phyloP scores from a whole-genome alignment of 2,329 filamentous ascomycete species.

The Ceratocystis albifundus region DNA sequence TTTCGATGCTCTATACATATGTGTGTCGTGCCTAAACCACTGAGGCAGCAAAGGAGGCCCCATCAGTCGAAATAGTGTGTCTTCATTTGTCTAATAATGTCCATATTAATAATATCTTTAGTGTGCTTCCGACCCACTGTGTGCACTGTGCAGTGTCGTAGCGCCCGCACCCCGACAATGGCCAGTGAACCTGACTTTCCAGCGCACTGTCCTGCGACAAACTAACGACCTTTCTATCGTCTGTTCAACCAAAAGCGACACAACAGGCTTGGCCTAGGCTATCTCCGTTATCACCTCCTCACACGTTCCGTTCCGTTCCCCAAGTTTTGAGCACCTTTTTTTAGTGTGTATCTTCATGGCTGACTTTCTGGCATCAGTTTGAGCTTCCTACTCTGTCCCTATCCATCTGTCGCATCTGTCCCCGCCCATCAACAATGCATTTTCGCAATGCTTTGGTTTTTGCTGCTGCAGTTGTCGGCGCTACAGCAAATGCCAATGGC shows the following conservation, averaged over 20 bases:
- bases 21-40: too few species aligned
- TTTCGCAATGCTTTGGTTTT: slow-evolving; percentile 2
- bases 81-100: not conserved
- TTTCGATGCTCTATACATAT: too few species aligned
- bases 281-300: not conserved
- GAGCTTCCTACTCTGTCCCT: not conserved
- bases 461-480: not conserved
- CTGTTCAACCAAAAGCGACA: not conserved
- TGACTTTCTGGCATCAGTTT: not conserved
- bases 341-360: not conserved
- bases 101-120: not conserved
- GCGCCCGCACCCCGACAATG: not conserved
- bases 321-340: not conserved
- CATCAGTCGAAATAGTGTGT: not conserved
- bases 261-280: not conserved
- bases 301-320: too few species aligned
- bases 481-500: not conserved
- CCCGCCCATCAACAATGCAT: slow-evolving; percentile 2
- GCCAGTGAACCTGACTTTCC: not conserved
- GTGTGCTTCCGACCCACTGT: not conserved
- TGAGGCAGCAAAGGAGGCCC: too few species aligned
- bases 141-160: not conserved
- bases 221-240: not conserved
- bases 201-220: not conserved
- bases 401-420: not conserved